Evolutionary conservation across 2,329 filamentous ascomycete genomes (phyloP), one percentile per base, ranked within the genome.

Genomic region (Capronia epimyces): DNA sequence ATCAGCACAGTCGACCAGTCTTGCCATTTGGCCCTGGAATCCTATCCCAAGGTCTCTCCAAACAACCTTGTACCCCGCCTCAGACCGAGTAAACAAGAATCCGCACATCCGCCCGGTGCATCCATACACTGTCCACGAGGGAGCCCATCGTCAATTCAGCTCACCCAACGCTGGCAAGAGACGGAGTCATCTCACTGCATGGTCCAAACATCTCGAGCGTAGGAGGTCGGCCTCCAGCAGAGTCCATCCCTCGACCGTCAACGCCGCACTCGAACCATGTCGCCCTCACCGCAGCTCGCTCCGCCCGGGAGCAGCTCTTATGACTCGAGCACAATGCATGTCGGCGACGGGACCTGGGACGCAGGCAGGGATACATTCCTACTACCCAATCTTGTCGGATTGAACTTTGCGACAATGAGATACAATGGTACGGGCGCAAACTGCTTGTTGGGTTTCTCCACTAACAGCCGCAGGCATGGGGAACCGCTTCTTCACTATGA

Each of bases 321-420:
- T 66, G 68, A 74, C 36, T 83, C 80, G 40, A 72, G 77, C 65
- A 80, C 78, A 36, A 71, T 84, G 68, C 74, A 77, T 63, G 81
- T 84, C 43, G 81, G 81, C 43, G 81, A 84, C 67, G 81, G 81
- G 34, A 84, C 81, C 57, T 84, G 81, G 81, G 79, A 84, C 58
- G 74, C 73, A 25, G 67, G 72, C 56, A 73, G 79, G 56, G 80
- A 84, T 61, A 80, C 75, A 9, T 84, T 84, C 62, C 71, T 84
- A 58, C 66, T 84, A 49, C 81, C 81, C 39, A 83, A 83, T 60
- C 64, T 84, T 48, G 75, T 81, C 66, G 81, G 81, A 15, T 62
- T 83, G 31, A 84, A 84, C 62, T 82, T 83, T 65, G 80, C 75
- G 43, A 84, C 81, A 3, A 84, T 81, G 75, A 77, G 74, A 65